Base-by-base conservation (phyloP, 2,329 filamentous ascomycete genomes). In the Scedosporium dehoogii region DNA sequence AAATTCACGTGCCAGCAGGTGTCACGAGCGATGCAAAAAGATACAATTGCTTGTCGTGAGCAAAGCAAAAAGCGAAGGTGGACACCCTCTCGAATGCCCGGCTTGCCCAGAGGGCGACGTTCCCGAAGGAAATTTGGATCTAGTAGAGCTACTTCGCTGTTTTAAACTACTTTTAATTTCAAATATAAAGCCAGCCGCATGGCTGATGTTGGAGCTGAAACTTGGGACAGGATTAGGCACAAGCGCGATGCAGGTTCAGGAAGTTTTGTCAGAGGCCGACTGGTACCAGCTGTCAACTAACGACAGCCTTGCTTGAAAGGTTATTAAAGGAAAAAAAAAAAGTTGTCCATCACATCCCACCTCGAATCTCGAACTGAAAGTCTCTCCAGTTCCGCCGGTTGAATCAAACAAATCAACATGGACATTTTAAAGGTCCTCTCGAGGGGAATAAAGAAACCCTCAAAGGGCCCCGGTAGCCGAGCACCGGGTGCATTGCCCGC, bases 361-460 rank as follows among this genome's bases (percentile, higher is more conserved):
- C 4, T 21, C 10, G 23, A 14, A 25, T 25, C 21, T 21, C 48
- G n/a, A 53, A 53, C 18, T 12, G n/a, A 23, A 12, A 1, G 4
- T 29, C 27, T 27, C 18, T 18, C 44, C 29, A 10, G 5, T 14
- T 18, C 21, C 21, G 33, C 23, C 6, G 9, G 9, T 29, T 16
- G 12, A 23, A 25, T 25, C 38, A n/a, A 27, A 41, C 6, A 62
- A 6, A 10, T 38, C 56, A 67, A 58, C 62, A 90, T 90, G 87
- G 88, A 92, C 74, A 85, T 91, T 62, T 78, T 91, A 70, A 90
- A 86, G 69, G 76, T 92, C 38, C 77, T 92, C 64, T 90, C 88
- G 42, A 82, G 88, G 59, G 87, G 87, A 63, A 85, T 85, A 3
- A 90, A 89, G 65, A 79, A 79, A 68, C 75, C 79, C 14, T 70